Conservation (phyloP, 495 filamentous ascomycete species). For the Hypoxylon fuscum region DNA sequence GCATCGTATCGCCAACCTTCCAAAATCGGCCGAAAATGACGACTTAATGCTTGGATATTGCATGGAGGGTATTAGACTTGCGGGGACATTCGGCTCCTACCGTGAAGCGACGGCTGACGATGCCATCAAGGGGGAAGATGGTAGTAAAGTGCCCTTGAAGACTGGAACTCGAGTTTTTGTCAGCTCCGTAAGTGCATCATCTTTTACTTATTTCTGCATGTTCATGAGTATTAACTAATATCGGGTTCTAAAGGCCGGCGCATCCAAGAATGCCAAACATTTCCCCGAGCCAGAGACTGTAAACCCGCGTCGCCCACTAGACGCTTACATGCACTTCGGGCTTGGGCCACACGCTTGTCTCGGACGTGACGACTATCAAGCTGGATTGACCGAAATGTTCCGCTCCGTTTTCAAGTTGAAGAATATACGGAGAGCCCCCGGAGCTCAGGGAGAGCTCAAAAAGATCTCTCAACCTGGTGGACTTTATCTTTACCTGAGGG, state of each 20-base stretch:
- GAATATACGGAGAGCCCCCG: constrained; percentile 73
- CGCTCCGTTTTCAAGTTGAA: constrained; percentile 70
- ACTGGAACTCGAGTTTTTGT: constrained; percentile 56
- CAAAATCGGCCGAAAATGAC: constrained; percentile 45
- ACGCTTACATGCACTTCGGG: constrained; percentile 74
- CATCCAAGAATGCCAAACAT: constrained; percentile 65
- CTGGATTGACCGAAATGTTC: constrained; percentile 73
- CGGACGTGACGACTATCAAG: constrained; percentile 67
- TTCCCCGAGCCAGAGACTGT: constrained; percentile 77
- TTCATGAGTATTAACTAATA: constrained; percentile 62
- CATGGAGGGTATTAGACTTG: constrained; percentile 62
- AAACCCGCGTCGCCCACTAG: constrained; percentile 71
- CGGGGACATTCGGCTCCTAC: constrained; percentile 59
- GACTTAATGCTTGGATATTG: constrained; percentile 60
- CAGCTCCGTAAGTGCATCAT: constrained; percentile 59
- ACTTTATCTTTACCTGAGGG: constrained; percentile 74
- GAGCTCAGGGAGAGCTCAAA: constrained; percentile 77
- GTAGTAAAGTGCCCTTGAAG: constrained; percentile 53
- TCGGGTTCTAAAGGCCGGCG: constrained; percentile 59
- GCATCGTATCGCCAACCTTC: constrained; percentile 57
- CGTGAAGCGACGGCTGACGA: constrained; percentile 58
- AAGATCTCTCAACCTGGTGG: constrained; percentile 69
- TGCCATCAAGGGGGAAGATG: constrained; percentile 60
- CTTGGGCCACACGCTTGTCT: constrained; percentile 69
- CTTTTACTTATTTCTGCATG: constrained; percentile 33